Evolutionary conservation across 2,329 filamentous ascomycete species (phyloP).

Genomic region (Alternaria viburni): DNA sequence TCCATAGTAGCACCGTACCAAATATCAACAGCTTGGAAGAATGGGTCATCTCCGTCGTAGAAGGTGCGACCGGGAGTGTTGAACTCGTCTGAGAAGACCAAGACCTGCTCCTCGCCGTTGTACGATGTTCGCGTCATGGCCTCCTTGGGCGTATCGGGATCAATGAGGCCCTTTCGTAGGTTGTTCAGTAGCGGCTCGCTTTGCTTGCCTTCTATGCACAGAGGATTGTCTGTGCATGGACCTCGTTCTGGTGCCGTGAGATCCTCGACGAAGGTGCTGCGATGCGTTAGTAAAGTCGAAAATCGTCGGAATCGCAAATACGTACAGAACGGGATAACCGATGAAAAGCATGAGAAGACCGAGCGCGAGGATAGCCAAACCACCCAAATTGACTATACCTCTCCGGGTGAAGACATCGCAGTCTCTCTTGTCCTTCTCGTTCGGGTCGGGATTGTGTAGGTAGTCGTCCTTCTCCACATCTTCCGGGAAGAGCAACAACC

Average conservation of each 20-base stretch:
- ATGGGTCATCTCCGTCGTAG: slow-evolving; percentile 73
- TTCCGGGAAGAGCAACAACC: slow-evolving; percentile 71
- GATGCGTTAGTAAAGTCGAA: slow-evolving; percentile 17
- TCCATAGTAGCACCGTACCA: slow-evolving; percentile 77
- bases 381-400: slow-evolving; percentile 70
- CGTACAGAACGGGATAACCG: slow-evolving; percentile 73
- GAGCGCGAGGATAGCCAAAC: slow-evolving; percentile 63
- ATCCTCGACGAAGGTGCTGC: slow-evolving; percentile 64
- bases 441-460: slow-evolving; percentile 72
- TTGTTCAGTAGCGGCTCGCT: slow-evolving; percentile 64
- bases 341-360: slow-evolving; percentile 71
- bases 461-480: slow-evolving; percentile 77
- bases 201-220: slow-evolving; percentile 58
- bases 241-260: slow-evolving; percentile 44
- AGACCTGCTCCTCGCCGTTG: slow-evolving; percentile 66
- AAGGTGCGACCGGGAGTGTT: slow-evolving; percentile 71
- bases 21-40: slow-evolving; percentile 70
- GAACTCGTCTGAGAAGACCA: slow-evolving; percentile 78
- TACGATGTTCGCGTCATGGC: slow-evolving; percentile 62
- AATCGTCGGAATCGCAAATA: slow-evolving; percentile 12
- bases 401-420: slow-evolving; percentile 70
- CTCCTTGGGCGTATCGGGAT: slow-evolving; percentile 69
- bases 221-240: slow-evolving; percentile 51
- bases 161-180: slow-evolving; percentile 66
- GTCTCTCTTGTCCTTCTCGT: slow-evolving; percentile 65